A percentile compares a stretch with the other conserved stretches of the same genome.
Conservation (phyloP, 495 filamentous ascomycete genomes). For the Astrocystis sublimbata region DNA sequence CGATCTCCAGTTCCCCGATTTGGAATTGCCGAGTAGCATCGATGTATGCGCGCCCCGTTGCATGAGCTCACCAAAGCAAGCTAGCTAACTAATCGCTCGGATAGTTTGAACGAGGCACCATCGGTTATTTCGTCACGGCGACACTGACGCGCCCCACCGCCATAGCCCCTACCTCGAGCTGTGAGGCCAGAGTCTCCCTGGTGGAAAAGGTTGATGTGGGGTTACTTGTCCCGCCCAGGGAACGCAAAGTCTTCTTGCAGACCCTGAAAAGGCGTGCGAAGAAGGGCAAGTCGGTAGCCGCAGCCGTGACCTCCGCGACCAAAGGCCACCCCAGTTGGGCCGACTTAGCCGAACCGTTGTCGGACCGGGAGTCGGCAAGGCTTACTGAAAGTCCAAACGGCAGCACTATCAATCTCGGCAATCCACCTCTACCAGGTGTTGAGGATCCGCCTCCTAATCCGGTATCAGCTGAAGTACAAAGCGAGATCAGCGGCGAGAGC, state of each 20-base stretch:
- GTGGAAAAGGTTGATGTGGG: constrained; percentile 69
- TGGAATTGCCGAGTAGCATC: constrained; percentile 85
- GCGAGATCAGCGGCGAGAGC: constrained; percentile 50
- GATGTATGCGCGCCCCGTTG: constrained; percentile 62
- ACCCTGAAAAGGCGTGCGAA: constrained; percentile 61
- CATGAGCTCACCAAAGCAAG: constrained; percentile 1
- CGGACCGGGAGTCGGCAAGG: constrained; percentile 42
- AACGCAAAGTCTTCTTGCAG: constrained; percentile 79
- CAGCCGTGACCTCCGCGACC: constrained; percentile 25
- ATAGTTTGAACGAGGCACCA: constrained; percentile 93
- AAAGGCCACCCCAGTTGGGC: constrained; percentile 22
- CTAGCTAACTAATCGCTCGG: constrained; percentile 24
- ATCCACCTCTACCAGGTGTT: constrained; percentile 24
- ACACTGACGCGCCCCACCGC: constrained; percentile 89
- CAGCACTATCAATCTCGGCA: constrained; percentile 43
- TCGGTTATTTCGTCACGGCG: constrained; percentile 85
- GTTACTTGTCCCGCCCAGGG: constrained; percentile 53
- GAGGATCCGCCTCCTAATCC: constrained; percentile 32
- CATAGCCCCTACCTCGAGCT: constrained; percentile 74
- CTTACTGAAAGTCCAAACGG: constrained; percentile 45
- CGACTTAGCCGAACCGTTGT: constrained; percentile 33
- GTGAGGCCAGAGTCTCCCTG: constrained; percentile 76
- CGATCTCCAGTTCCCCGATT: constrained; percentile 75
- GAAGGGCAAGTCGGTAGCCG: constrained; percentile 44
- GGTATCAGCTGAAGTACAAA: constrained; percentile 45